These are phyloP conservation scores for Trichosanthes truncata DNA, from an alignment of 306 rosid genomes.

Conservation along the genomic window DNA sequence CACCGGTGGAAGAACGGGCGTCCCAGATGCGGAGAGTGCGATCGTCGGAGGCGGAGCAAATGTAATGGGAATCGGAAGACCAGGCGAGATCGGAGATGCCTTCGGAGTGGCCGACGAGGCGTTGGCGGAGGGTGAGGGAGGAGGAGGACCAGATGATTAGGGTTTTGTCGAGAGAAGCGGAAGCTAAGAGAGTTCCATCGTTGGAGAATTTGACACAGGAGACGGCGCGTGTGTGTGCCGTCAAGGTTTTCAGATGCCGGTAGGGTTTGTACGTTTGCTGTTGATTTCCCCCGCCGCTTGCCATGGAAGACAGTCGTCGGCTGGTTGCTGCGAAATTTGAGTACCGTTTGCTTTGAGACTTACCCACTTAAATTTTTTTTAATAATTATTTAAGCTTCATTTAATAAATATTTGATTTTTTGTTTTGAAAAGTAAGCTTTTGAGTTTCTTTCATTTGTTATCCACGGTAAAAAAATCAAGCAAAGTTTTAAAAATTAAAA, in stretches of 20 bases:
- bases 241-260: constrained; percentile 61
- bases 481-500: too few relatives aligned
- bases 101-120: constrained; percentile 64
- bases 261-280: constrained; percentile 50
- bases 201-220: constrained; percentile 84
- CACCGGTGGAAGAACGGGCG: constrained; percentile 40
- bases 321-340: not conserved
- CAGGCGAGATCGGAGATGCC: constrained; percentile 80
- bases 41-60: constrained; percentile 93
- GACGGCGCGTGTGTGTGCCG: constrained; percentile 48
- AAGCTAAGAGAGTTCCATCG: constrained; percentile 71
- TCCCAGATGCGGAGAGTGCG: constrained; percentile 93
- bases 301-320: not conserved
- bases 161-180: constrained; percentile 81
- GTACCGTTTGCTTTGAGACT: too few relatives aligned
- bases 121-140: constrained; percentile 48
- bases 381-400: too few relatives aligned
- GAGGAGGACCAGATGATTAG: constrained; percentile 62
- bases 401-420: too few relatives aligned
- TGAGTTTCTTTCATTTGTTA: too few relatives aligned
- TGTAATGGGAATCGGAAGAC: constrained; percentile 91
- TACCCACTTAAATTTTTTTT: too few relatives aligned
- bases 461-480: too few relatives aligned
- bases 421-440: too few relatives aligned
- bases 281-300: constrained; percentile 20